Base-by-base conservation (phyloP, 1,284 basidiomycete species). In the Trichosporon ovoides region DNA sequence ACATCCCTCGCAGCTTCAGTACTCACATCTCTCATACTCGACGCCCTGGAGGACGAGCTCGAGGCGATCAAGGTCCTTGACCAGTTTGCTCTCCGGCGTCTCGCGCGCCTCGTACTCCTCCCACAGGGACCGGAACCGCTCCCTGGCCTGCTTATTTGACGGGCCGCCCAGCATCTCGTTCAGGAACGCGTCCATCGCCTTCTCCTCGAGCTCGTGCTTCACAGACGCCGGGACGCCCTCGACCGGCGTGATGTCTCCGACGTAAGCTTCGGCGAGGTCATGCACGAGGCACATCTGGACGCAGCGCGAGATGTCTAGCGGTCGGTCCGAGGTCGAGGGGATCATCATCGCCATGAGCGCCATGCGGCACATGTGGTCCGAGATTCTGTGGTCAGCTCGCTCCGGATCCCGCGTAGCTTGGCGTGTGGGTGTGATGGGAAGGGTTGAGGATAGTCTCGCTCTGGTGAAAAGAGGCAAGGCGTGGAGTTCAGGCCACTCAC, bases 341-440 rank as follows among this genome's bases (percentile, higher is more conserved):
- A 80, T 83, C 64, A 92, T 87, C 84, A 97, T 87, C 1, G 91
- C 87, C 48, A 98, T 82, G 20, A 97, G 77, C 2, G 91, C 88
- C 95, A 98, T 98, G 56, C 95, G 83, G 75, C 96, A 95, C 94
- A 96, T 97, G 73, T 98, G 94, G 74, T 98, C 94, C 3, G 91
- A 87, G 62, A 97, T 95, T 66, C 91, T 94, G 3, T 11, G 20
- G 50, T 55, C 3, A 68, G 66, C 16, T 53, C 43, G 53, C 58
- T 50, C 3, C 7, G 3, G 3, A 22, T n/a, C n/a, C n/a, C 24
- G 28, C 28, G 9, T 31, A 31, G 28, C 28, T 31, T 9, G 20
- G 18, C 37, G 36, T 28, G 33, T 9, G 11, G n/a, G n/a, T n/a
- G n/a, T n/a, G n/a, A n/a, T n/a, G n/a, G n/a, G n/a, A n/a, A n/a